These are phyloP conservation scores for Hibiscus syriacus DNA, from an alignment of 345 rosid species.

Conservation along the genomic window DNA sequence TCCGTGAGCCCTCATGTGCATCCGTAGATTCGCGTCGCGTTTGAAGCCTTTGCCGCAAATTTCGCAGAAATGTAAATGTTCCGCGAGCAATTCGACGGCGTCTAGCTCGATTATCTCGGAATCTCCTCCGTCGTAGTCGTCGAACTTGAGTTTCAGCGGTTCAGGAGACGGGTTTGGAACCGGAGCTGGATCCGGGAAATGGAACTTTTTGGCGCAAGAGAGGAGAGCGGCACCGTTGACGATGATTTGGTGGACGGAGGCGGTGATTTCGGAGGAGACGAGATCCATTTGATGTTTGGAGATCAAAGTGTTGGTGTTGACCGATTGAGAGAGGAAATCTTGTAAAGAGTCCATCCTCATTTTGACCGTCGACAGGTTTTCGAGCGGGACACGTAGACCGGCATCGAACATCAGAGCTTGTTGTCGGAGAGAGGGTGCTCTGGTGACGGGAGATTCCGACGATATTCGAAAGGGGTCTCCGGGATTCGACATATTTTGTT, in stretches of 20 bases:
- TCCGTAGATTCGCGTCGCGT: conserved; percentile 65
- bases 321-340: conserved; percentile 33
- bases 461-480: background rate
- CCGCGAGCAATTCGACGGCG: conserved; percentile 56
- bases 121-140: conserved; percentile 18
- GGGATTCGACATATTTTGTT: conserved; percentile 14
- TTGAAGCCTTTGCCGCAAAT: conserved; percentile 73
- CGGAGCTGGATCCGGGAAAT: background rate
- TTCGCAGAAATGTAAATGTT: conserved; percentile 63
- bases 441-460: background rate
- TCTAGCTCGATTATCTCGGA: conserved; percentile 48
- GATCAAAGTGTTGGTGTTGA: conserved; percentile 29
- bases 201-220: conserved; percentile 14
- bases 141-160: background rate
- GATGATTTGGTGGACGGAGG: conserved; percentile 44
- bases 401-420: background rate
- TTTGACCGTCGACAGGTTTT: conserved; percentile 30
- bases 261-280: conserved; percentile 44
- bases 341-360: conserved; percentile 43
- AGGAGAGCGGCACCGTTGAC: conserved; percentile 46
- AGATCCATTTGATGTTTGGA: conserved; percentile 32
- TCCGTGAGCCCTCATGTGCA: conserved; percentile 86
- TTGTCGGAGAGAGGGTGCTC: background rate
- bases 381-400: conserved; percentile 23
- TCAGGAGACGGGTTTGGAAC: background rate